Percentiles rank a stretch among this genome's conserved stretches.
phyloP scores from a whole-genome alignment of 768 basidiomycete genomes.

The Leucogyrophana mollusca region DNA sequence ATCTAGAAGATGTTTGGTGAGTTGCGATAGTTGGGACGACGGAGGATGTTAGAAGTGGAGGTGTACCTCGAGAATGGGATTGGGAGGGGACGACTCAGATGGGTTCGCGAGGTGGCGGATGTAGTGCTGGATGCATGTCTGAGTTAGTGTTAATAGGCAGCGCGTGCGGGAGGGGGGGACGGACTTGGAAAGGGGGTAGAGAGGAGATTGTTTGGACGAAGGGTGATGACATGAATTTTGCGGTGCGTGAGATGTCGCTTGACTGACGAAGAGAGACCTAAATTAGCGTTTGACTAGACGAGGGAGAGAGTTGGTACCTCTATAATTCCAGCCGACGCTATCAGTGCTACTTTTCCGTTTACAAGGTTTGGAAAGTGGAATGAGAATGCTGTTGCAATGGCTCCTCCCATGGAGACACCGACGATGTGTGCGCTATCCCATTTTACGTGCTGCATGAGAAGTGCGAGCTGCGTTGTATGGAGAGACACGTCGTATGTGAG shows the following conservation, averaged over 20 bases:
- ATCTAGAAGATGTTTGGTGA: conserved; percentile 43
- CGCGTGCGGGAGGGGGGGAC: conserved; percentile 15
- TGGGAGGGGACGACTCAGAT: conserved; percentile 15
- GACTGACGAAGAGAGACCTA: conserved; percentile 35
- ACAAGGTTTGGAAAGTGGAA: conserved; percentile 73
- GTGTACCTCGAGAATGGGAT: conserved; percentile 46
- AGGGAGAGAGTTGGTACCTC: conserved; percentile 40
- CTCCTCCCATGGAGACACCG: conserved; percentile 84
- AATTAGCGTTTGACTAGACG: background rate
- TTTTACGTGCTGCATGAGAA: conserved; percentile 74
- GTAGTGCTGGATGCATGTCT: conserved; percentile 38
- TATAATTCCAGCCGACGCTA: conserved; percentile 70
- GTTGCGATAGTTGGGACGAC: background rate
- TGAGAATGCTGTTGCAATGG: conserved; percentile 67
- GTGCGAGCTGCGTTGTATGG: conserved; percentile 76
- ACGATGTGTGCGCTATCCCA: conserved; percentile 68
- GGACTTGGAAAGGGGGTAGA: conserved; percentile 59
- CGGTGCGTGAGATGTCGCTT: conserved; percentile 66
- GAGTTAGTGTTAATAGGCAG: background rate
- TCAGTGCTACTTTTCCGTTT: conserved; percentile 59
- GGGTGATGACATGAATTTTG: conserved; percentile 77
- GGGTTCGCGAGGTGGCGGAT: conserved; percentile 48
- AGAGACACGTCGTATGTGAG: conserved; percentile 63
- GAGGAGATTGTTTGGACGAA: conserved; percentile 66
- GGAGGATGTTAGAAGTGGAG: background rate